Evolutionary conservation across 2,329 filamentous ascomycete species (phyloP).

Genomic region (Chaetomium globosum): DNA sequence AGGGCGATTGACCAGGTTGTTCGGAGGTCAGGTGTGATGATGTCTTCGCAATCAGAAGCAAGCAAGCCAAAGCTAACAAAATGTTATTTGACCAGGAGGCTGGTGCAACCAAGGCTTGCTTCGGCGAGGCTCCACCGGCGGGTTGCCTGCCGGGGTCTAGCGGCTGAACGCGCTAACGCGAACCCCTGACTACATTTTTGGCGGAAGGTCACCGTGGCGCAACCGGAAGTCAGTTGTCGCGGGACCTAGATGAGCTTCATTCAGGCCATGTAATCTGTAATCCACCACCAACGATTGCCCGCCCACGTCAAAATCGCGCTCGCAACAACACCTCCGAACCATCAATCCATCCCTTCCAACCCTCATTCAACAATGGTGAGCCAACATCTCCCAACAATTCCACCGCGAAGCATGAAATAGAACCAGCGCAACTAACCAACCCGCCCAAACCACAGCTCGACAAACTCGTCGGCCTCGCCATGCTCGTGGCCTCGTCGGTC

Average conservation of each 20-base stretch:
- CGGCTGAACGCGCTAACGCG: slow-evolving; percentile 24
- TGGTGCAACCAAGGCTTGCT: slow-evolving; percentile 20
- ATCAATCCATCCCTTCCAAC: not conserved
- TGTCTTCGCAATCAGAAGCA: slow-evolving; percentile 1
- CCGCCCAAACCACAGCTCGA: slow-evolving; percentile 67
- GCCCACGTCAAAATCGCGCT: not conserved
- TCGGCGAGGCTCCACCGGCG: slow-evolving; percentile 21
- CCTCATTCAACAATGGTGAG: slow-evolving; percentile 27
- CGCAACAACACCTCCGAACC: not conserved
- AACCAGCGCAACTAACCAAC: slow-evolving; percentile 15
- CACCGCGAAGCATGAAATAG: not conserved
- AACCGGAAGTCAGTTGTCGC: slow-evolving; percentile 10
- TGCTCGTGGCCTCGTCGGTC: slow-evolving; percentile 66
- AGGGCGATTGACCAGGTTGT: not conserved
- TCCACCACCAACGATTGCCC: not conserved
- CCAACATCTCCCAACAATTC: not conserved
- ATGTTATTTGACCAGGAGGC: slow-evolving; percentile 25
- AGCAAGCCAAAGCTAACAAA: slow-evolving; percentile 18
- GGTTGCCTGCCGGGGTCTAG: slow-evolving; percentile 19
- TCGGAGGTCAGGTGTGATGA: slow-evolving; percentile 5
- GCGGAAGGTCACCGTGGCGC: slow-evolving; percentile 29
- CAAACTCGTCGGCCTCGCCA: slow-evolving; percentile 72
- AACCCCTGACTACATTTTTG: slow-evolving; percentile 31
- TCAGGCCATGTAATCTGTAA: slow-evolving; percentile 29
- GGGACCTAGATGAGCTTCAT: slow-evolving; percentile 19